Evolutionary conservation across 176 grass and related monocot species (phyloP), one percentile per base, ranked within the genome.

Genomic region (Hsuehochloa calcarea): DNA sequence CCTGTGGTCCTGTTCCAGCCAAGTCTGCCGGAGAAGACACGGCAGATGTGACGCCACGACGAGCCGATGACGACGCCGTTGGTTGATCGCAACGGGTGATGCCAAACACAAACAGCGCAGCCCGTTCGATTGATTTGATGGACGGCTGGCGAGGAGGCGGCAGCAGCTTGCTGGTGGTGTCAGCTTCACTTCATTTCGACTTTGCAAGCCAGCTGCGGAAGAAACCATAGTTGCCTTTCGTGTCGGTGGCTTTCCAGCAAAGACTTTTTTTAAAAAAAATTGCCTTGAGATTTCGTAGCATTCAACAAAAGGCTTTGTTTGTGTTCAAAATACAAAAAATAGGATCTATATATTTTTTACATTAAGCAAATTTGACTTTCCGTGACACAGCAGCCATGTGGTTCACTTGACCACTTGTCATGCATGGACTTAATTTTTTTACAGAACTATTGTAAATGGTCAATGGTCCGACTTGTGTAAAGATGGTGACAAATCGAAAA

Each of bases 1-100:
- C 49, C 10, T 26, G 60, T 19, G 20, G 60, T 58, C 61, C 25
- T 74, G 38, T 35, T 71, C 83, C 27, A 35, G 59, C 25, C 5
- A 35, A 56, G 78, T 38, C 49, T 82, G 85, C 77, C 60, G 69
- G 69, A 56, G 59, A 81, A 73, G 69, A 12, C 60, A 87, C 85
- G 70, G 85, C 78, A 81, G 56, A 13, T 20, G 46, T 20, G 46
- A 27, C 44, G 47, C 69, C 69, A 72, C 43, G 43, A 14, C 44
- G 69, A 47, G 40, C 11, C 68, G 14, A 54, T 74, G 49, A 12
- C 17, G 50, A 75, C 8, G 46, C 3, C 70, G 8, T 5, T 2
- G 59, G 6, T 44, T 58, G 10, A 39, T 47, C 13, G 41, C 71
- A 35, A 49, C 23, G 0, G 27, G 25, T 44, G 65, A 56, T 23